Evolutionary conservation across 2,329 filamentous ascomycete genomes (phyloP), one percentile per base, ranked within the genome.

Genomic region (Fusarium pseudonygamai): DNA sequence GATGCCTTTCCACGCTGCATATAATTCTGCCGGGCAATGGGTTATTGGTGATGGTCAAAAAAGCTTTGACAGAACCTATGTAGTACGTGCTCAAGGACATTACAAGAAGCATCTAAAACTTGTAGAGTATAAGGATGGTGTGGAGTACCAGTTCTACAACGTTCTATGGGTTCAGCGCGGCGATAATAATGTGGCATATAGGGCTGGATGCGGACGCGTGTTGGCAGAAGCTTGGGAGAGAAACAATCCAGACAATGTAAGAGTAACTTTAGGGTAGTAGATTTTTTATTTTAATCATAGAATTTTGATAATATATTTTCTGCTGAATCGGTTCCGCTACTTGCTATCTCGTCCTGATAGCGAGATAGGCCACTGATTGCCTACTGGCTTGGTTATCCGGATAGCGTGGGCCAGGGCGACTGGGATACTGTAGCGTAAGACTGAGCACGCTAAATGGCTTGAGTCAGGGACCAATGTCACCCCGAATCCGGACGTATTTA

Each of bases 251-350:
- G 12, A 39, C 1, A 39, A 7, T 22, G 7, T 22, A 39, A 39
- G 20, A 39, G 20, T 39, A 1, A 39, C 20, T 22, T 39, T 39
- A 20, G 37, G 37, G 11, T 39, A 39, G 37, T 12, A 39, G 18
- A 13, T 20, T 20, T 20, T 12, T 7, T 11, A 37, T 20, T 37
- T 36, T 36, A 2, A 18, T 36, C 10, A 36, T 3, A 37, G 18
- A 37, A 20, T 4, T 37, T 20, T 37, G 3, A 11, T 20, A 13
- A 39, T 2, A 39, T 39, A 20, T 20, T 20, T 37, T 39, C 36
- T 39, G 1, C 18, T 4, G 10, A 20, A 39, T 12, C 36, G 1
- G 18, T 22, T 12, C 18, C 16, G 6, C 8, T 20, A 0, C 12
- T 52, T 3, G 16, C 6, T 20, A 10, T 36, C 49, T 26, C 1